Base-by-base conservation (phyloP, 306 rosid species). In the Sindora glabra region DNA sequence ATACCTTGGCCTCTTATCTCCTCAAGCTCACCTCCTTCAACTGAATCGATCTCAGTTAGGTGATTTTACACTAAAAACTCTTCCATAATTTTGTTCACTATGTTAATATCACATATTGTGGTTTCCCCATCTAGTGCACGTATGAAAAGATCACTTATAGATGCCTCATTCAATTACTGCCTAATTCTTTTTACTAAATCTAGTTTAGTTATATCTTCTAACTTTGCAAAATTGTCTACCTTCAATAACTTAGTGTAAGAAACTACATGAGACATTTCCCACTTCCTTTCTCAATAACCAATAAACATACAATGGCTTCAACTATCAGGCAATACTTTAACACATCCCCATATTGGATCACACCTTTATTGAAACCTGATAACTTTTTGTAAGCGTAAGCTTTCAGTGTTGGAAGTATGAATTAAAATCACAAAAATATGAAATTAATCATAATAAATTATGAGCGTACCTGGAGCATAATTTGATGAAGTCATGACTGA, bases 151-250 rank as follows among this genome's bases (percentile, higher is more conserved):
- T 94, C 99, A 57, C 17, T 79, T 12, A 82, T 86, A 21, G 94
- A 78, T 55, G 96, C 99, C 78, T 82, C 96, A 80, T 86, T 97
- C 46, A 94, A 76, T 67, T 94, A 97, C 64, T 80, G 94, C 45
- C 95, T 95, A 36, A 94, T 82, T 82, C 80, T 83, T 64, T 78
- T 76, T 19, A 84, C 52, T 38, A 94, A 77, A 75, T 77, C 89
- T 44, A 71, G 82, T 76, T 69, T 86, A 19, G 74, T 57, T 61
- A 44, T 62, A 23, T 86, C 85, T 18, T 79, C 80, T 11, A 74
- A 89, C 53, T 78, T 82, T 51, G 86, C 53, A 62, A 58, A 71
- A 56, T 65, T 84, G 48, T 87, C 79, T 34, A 87, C 90, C 69
- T 86, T 94, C 74, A 89, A 74, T 56, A 94, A 71, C 67, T 86